Conservation (phyloP, 2,329 filamentous ascomycete genomes). For the Tolypocladium pustulatum region DNA sequence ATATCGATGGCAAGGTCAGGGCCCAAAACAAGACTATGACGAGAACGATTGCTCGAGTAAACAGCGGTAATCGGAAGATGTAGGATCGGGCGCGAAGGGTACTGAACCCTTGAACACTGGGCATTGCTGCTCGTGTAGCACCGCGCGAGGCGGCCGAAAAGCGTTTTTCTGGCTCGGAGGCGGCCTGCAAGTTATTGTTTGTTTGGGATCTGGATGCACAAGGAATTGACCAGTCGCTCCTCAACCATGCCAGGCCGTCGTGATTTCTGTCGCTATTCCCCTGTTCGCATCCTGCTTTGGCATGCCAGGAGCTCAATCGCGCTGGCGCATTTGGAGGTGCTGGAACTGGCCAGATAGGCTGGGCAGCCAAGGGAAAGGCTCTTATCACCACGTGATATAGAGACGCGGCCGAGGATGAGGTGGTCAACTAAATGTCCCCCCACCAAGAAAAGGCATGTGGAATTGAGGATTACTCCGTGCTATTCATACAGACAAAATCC, state of each 20-base stretch:
- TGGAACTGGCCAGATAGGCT: neutral
- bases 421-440: too few relatives aligned
- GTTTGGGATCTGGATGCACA: neutral
- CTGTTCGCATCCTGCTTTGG: slow-evolving; percentile 1
- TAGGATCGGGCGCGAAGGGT: slow-evolving; percentile 69
- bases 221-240: neutral
- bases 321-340: neutral
- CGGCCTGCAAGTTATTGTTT: neutral
- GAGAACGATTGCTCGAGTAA: slow-evolving; percentile 62
- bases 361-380: neutral
- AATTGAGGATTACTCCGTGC: too few relatives aligned
- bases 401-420: too few relatives aligned
- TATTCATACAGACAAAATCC: too few relatives aligned
- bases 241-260: neutral
- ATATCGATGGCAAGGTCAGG: slow-evolving; percentile 56
- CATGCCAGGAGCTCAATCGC: neutral
- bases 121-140: slow-evolving; percentile 5
- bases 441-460: too few relatives aligned
- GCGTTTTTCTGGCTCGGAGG: neutral
- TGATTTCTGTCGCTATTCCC: neutral
- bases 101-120: slow-evolving; percentile 44
- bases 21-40: slow-evolving; percentile 55
- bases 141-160: neutral
- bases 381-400: neutral
- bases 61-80: slow-evolving; percentile 73